Evolutionary conservation across 805 yeast genomes (phyloP), one percentile per base, ranked within the genome.

Genomic region (Candida maesae): DNA sequence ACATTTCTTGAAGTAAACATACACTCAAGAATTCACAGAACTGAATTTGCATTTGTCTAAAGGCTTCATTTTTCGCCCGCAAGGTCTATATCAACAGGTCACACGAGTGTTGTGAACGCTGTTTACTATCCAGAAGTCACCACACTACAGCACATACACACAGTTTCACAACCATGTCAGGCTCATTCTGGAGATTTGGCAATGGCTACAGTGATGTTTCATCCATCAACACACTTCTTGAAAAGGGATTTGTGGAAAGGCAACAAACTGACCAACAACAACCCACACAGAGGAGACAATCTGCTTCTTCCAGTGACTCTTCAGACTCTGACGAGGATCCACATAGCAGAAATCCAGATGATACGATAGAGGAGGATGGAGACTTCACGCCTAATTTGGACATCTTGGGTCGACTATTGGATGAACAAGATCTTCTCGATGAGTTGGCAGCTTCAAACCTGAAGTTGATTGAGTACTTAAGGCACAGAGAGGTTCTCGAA

Each of bases 401-500:
- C 1, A 62, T 68, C 5, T 61, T 79, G 44, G 78, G 74, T 34
- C 83, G 81, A 35, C 62, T 87, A 33, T 65, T 87, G 46, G 89
- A 84, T 56, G 91, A 85, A 51, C 83, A 78, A 34, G 90, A 83
- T 44, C 62, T 87, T 21, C 67, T 84, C 20, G 84, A 84, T 43
- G 93, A 86, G 58, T 66, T 87, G 27, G 65, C 82, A 47, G 76
- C 83, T 17, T 80, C 88, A 15, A 84, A 84, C 59, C 73, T 81
- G 33, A 82, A 84, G 56, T 71, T 93, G 36, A 70, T 90, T 29
- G 93, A 88, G 53, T 81, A 81, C 53, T 68, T 93, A 41, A 73
- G 91, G 47, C 86, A 85, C 56, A 89, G 93, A 13, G 84, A 80
- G 39, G 78, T 87, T 13, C 61, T 91, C 45, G 73, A 70, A 38